phyloP scores from a whole-genome alignment of 805 yeast species.

The Cyberlindnera euphorbiae region DNA sequence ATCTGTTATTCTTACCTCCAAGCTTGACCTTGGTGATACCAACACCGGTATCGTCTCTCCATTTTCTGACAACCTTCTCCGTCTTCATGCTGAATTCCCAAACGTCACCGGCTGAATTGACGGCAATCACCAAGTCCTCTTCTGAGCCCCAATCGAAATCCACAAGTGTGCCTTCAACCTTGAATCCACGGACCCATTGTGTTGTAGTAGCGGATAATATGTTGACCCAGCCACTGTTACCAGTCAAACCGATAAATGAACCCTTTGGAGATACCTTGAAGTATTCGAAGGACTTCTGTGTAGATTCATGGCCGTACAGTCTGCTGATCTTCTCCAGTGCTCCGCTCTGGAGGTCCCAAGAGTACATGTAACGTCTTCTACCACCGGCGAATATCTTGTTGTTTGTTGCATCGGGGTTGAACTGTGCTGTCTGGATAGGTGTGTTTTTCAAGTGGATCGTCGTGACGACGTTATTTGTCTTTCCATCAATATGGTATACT shows the following conservation, averaged over 20 bases:
- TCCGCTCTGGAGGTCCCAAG: constrained; percentile 80
- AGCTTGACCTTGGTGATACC: constrained; percentile 75
- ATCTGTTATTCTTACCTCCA: constrained; percentile 67
- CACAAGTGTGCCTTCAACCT: constrained; percentile 79
- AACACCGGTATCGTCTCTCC: constrained; percentile 85
- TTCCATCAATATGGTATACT: constrained; percentile 88
- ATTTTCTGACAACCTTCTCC: constrained; percentile 52
- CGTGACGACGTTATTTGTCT: constrained; percentile 72
- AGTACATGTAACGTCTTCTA: constrained; percentile 84
- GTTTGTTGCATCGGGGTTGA: constrained; percentile 45
- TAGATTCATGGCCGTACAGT: constrained; percentile 84
- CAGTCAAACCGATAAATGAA: constrained; percentile 64
- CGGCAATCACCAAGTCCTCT: constrained; percentile 45
- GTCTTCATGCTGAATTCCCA: constrained; percentile 72
- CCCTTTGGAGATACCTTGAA: constrained; percentile 78
- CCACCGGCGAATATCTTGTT: constrained; percentile 77
- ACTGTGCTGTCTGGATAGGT: constrained; percentile 75
- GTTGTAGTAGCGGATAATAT: constrained; percentile 71
- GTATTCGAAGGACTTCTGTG: constrained; percentile 83
- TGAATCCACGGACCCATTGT: constrained; percentile 84
- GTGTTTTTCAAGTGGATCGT: constrained; percentile 73
- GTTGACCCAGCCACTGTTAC: constrained; percentile 90
- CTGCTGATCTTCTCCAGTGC: constrained; percentile 79
- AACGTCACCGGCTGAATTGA: constrained; percentile 78
- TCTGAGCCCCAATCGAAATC: constrained; percentile 69